Evolutionary conservation across 2,329 filamentous ascomycete species (phyloP), one percentile per base, ranked within the genome.

Genomic region (Curvularia verruculosa): DNA sequence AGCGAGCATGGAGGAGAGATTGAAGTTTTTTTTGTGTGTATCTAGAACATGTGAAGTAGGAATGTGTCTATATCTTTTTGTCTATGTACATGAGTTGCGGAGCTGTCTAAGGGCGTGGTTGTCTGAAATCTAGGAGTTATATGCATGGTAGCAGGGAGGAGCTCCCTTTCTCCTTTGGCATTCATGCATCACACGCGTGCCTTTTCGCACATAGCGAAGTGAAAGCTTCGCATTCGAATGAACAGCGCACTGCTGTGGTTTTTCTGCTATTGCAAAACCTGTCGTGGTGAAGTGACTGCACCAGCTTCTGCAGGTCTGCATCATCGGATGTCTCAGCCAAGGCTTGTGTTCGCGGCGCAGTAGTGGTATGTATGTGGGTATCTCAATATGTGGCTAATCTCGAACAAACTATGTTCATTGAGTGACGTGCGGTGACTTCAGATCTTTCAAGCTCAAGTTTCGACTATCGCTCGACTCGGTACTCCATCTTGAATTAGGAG

Each of bases 401-500:
- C 34, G 34, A 36, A 36, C 34, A 18, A n/a, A 36, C 6, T 7
- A 15, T 18, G 13, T 43, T 64, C 54, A 62, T 12, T 13, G 45
- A 18, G 54, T 52, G 15, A 54, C 46, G 21, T 56, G 39, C n/a
- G 52, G 37, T 12, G 52, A n/a, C 5, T 28, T 29, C 19, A 52
- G 21, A 7, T 64, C 53, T 13, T 63, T 61, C 26, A 64, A 53
- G 34, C 63, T 65, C 37, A 66, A 37, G 36, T 50, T 56, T 8
- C 55, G 44, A 36, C 65, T 68, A 5, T 52, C 65, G 12, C 56
- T 23, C 5, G 56, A 70, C 2, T 76, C 74, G 40, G 73, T 70
- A 41, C 74, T 76, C 71, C 70, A 75, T 54, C 73, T 59, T 15
- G 67, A 66, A 1, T 63, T 59, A 1, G 73, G 73, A 12, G 67